phyloP scores from a whole-genome alignment of 1,284 basidiomycete genomes.

The Malassezia equina region DNA sequence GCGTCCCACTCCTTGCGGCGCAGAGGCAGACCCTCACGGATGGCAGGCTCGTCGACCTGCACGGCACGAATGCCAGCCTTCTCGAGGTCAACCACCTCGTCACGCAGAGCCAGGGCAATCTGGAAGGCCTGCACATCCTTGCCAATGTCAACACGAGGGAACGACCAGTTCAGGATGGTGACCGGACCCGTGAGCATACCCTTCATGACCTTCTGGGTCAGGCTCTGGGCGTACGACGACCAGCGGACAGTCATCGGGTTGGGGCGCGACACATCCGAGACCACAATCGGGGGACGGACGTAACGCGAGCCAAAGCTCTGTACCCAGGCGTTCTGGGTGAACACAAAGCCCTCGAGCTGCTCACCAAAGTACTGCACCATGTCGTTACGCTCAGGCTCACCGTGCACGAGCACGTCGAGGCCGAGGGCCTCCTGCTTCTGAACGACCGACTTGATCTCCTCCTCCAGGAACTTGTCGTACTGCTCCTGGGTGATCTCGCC shows the following conservation, averaged over 20 bases:
- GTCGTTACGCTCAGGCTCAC: constrained; percentile 97
- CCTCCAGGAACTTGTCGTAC: constrained; percentile 97
- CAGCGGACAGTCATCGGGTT: constrained; percentile 91
- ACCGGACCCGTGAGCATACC: constrained; percentile 78
- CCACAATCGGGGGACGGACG: constrained; percentile 96
- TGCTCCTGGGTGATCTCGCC: constrained; percentile 73
- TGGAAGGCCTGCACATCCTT: constrained; percentile 97
- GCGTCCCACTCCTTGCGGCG: constrained; percentile 42
- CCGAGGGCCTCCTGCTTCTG: constrained; percentile 92
- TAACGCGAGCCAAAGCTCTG: constrained; percentile 85
- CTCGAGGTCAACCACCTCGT: constrained; percentile 96
- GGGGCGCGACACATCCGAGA: constrained; percentile 92
- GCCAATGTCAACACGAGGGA: constrained; percentile 96
- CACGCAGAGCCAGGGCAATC: constrained; percentile 92
- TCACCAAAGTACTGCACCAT: constrained; percentile 99
- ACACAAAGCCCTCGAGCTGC: constrained; percentile 86
- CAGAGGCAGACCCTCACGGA: constrained; percentile 71
- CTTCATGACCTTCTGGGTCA: constrained; percentile 94
- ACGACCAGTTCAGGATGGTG: constrained; percentile 96
- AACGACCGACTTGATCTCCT: constrained; percentile 89
- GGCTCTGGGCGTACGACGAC: constrained; percentile 91
- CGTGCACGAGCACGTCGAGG: constrained; percentile 95
- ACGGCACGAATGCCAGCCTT: constrained; percentile 94
- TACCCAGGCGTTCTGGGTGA: constrained; percentile 98
- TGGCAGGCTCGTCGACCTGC: constrained; percentile 98